phyloP scores from a whole-genome alignment of 2,329 filamentous ascomycete genomes.

The Trichoderma asperellum region DNA sequence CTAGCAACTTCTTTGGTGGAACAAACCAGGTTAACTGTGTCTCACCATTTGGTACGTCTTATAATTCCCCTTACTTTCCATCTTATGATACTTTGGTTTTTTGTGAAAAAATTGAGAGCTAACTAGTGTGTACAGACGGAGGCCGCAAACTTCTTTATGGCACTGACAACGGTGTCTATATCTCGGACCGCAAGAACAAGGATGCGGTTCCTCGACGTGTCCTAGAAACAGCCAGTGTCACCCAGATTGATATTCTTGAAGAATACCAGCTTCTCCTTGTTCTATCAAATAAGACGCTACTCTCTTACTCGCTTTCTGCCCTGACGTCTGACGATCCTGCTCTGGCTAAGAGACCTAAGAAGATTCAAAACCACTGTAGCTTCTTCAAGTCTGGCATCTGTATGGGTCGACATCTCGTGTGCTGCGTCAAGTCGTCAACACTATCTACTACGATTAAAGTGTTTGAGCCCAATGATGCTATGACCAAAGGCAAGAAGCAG shows the following conservation, averaged over 20 bases:
- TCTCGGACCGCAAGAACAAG: constrained; percentile 88
- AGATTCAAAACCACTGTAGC: constrained; percentile 95
- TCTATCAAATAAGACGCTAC: constrained; percentile 87
- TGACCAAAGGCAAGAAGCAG: constrained; percentile 93
- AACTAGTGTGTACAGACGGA: constrained; percentile 64
- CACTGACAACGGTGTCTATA: constrained; percentile 90
- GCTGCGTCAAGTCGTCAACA: constrained; percentile 92
- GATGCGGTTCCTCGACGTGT: constrained; percentile 80
- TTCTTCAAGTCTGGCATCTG: constrained; percentile 99
- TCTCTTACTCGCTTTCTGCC: constrained; percentile 85
- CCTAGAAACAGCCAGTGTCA: constrained; percentile 83
- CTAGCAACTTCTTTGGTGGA: constrained; percentile 62
- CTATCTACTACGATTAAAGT: constrained; percentile 97
- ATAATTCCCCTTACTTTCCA: not conserved
- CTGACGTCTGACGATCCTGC: constrained; percentile 83
- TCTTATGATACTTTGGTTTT: not conserved
- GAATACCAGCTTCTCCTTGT: constrained; percentile 92
- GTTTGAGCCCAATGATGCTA: constrained; percentile 95
- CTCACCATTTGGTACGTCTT: constrained; percentile 77
- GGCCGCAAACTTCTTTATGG: constrained; percentile 93
- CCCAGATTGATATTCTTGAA: constrained; percentile 93
- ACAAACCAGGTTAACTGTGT: constrained; percentile 91
- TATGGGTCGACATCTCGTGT: constrained; percentile 89
- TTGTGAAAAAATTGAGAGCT: not conserved
- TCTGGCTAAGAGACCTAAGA: constrained; percentile 83